Base-by-base conservation (phyloP, 1,284 basidiomycete species). In the Termitomyces sp. region DNA sequence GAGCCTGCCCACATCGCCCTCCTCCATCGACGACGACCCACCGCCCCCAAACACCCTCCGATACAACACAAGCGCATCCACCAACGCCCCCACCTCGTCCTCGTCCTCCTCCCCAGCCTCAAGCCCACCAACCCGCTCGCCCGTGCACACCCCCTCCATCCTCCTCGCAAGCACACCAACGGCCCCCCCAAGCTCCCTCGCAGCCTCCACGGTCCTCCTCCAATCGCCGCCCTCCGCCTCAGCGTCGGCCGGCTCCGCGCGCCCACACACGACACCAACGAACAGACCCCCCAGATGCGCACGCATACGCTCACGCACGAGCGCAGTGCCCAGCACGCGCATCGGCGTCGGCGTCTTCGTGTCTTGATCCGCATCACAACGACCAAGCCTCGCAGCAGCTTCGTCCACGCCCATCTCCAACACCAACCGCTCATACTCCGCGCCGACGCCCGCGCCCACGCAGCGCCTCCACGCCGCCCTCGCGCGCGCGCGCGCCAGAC, bases 161-260 rank as follows among this genome's bases (percentile, higher is more conserved):
- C 75, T 65, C 54, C 75, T 70, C 1, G 79, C 84, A 10, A 88
- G 70, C 52, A 76, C 70, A 4, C 74, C 74, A 0, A 80, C 74
- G n/a, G 67, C 61, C 0, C 83, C 84, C 4, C 84, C 84, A 10
- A 89, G 74, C 52, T 83, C 81, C 51, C 73, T 74, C 17, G 83
- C 83, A 28, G 81, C 82, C 19, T 78, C 75, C 41, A 87, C 67
- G 0, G 81, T 81, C 46, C 69, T 71, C 50, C 66, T 64, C 47
- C 73, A 67, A 39, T 71, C 63, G 40, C 46, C 40, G 15, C n/a
- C 12, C 21, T 26, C 50, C 3, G 9, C 1, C 15, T 21, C 50
- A 2, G 1, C 24, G 24, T 58, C 59, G 5, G 38, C 48, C 45
- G 10, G 50, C 43, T 33, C 61, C 52, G n/a, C n/a, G n/a, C n/a